A percentile compares a stretch with the other conserved stretches of the same genome.
These are phyloP conservation scores for Cercospora nicotianae DNA, from an alignment of 2,329 filamentous ascomycete genomes.

Conservation along the genomic window DNA sequence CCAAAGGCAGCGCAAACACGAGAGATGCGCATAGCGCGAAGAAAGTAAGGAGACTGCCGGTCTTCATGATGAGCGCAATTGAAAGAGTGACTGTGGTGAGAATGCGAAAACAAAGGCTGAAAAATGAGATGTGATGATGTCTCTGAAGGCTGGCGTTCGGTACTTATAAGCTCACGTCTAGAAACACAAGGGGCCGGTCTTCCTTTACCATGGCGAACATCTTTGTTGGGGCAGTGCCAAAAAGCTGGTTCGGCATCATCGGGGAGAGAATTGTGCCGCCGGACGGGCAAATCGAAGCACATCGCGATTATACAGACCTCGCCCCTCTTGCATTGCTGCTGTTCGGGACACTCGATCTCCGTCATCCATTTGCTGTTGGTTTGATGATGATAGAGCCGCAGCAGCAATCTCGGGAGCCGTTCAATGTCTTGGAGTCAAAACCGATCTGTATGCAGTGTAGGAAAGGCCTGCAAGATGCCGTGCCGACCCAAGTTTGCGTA, in stretches of 20 bases:
- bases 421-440: conserved; percentile 4
- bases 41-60: not conserved
- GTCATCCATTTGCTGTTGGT: not conserved
- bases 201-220: not conserved
- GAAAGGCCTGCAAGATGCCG: not conserved
- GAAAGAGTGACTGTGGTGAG: not conserved
- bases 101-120: not conserved
- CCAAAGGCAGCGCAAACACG: not conserved
- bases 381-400: not conserved
- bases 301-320: not conserved
- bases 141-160: not conserved
- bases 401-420: conserved; percentile 2
- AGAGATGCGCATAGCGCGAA: not conserved
- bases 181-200: not conserved
- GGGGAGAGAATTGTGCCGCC: not conserved
- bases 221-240: not conserved
- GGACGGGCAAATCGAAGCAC: not conserved
- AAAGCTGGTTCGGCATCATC: not conserved
- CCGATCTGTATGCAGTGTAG: not conserved
- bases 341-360: not conserved
- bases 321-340: not conserved
- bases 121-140: not conserved
- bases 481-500: not conserved
- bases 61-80: not conserved
- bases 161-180: not conserved